phyloP scores from a whole-genome alignment of 805 yeast genomes.

The Helenozyma rhizophorensis region DNA sequence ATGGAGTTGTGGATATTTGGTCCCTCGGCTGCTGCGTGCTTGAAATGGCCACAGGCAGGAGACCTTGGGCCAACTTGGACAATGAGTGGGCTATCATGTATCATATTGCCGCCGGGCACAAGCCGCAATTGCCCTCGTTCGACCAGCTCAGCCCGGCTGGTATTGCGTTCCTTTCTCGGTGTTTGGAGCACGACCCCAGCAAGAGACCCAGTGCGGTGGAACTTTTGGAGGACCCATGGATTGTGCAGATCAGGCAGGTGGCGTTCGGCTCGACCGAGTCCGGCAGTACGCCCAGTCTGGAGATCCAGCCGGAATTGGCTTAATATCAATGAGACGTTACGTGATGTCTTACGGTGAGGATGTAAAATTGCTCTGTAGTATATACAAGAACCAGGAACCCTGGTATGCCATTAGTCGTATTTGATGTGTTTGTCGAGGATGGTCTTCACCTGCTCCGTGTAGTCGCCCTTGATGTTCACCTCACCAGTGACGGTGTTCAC shows the following conservation, averaged over 20 bases:
- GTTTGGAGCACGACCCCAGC: conserved; percentile 79
- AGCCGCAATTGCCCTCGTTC: conserved; percentile 75
- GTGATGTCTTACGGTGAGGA: too few species aligned
- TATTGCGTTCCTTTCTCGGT: conserved; percentile 60
- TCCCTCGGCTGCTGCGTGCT: conserved; percentile 93
- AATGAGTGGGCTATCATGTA: conserved; percentile 99
- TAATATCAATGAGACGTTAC: conserved; percentile 1
- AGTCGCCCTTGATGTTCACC: conserved; percentile 39
- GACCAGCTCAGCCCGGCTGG: conserved; percentile 81
- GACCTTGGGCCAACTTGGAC: conserved; percentile 96
- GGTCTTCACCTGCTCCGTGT: conserved; percentile 25
- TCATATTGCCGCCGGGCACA: conserved; percentile 92
- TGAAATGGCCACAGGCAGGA: conserved; percentile 93
- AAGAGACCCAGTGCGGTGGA: conserved; percentile 82
- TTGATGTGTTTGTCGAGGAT: conserved; percentile 19
- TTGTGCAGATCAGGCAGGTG: conserved; percentile 60
- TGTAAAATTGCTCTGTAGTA: too few species aligned
- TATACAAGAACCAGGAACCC: too few species aligned
- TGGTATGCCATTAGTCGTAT: conserved; percentile 3
- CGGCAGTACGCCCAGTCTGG: conserved; percentile 35
- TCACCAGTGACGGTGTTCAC: conserved; percentile 32
- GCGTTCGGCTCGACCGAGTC: conserved; percentile 51
- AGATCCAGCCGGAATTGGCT: conserved; percentile 8
- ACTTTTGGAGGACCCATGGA: conserved; percentile 86
- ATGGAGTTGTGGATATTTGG: conserved; percentile 86